phyloP scores from a whole-genome alignment of 2,329 filamentous ascomycete genomes.

The Aspergillus bombycis region DNA sequence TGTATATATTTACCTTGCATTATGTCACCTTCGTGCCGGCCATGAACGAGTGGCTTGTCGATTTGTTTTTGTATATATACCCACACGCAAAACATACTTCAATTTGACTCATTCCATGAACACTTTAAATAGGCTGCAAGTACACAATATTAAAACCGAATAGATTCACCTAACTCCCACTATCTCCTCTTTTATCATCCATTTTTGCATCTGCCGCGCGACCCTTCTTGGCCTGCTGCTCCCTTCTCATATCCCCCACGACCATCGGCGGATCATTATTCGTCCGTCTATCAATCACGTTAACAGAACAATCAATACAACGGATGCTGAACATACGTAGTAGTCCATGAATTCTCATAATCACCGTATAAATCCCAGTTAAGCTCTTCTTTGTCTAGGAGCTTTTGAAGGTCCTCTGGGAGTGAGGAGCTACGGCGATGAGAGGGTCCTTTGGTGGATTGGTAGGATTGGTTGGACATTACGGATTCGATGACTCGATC shows the following conservation, averaged over 20 bases:
- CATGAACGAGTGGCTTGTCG: not conserved
- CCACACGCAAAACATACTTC: not conserved
- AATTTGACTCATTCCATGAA: not conserved
- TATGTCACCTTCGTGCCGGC: not conserved
- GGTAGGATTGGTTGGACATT: not conserved
- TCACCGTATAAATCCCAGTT: slow-evolving; percentile 2
- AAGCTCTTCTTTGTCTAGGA: not conserved
- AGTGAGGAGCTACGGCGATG: not conserved
- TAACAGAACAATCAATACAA: not conserved
- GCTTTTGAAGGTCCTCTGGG: not conserved
- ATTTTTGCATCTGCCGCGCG: not conserved
- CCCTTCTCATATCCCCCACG: not conserved
- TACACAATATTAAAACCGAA: not conserved
- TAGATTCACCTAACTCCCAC: not conserved
- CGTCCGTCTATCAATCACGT: not conserved
- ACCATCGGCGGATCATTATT: not conserved
- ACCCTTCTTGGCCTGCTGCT: not conserved
- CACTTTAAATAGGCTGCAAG: not conserved
- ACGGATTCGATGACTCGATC: not conserved
- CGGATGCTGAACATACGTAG: not conserved
- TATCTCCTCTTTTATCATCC: not conserved
- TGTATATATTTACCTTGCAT: not conserved
- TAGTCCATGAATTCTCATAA: slow-evolving; percentile 9
- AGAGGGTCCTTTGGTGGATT: not conserved
- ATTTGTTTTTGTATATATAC: not conserved